Conservation (phyloP, 441 rosid species). For the Croton setiger region DNA sequence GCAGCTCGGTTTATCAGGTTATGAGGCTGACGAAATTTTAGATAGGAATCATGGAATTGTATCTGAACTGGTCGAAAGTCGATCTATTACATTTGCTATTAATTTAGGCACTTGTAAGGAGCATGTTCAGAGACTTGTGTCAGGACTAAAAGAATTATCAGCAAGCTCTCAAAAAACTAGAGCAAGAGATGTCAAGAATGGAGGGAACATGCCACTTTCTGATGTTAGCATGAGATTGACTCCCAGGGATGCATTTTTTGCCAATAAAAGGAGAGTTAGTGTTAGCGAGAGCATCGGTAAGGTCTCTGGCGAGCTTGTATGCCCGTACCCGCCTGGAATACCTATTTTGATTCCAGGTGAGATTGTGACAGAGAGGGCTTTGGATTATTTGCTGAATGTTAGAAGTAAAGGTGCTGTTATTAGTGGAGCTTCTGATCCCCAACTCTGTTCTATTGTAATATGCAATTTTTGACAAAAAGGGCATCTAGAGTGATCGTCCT, state of each 20-base stretch:
- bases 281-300: constrained; percentile 41
- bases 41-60: constrained; percentile 35
- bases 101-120: constrained; percentile 48
- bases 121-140: constrained; percentile 36
- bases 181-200: constrained; percentile 8
- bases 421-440: constrained; percentile 53
- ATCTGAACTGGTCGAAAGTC: constrained; percentile 47
- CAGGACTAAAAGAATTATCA: constrained; percentile 39
- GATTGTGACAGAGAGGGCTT: constrained; percentile 36
- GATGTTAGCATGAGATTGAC: constrained; percentile 32
- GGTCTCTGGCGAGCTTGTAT: constrained; percentile 51
- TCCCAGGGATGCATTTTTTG: constrained; percentile 60
- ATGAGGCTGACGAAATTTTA: constrained; percentile 48
- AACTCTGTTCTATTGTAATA: constrained; percentile 39
- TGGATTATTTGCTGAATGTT: constrained; percentile 41
- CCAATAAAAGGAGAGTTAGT: constrained; percentile 35
- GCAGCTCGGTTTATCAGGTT: constrained; percentile 53
- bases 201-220: constrained; percentile 33
- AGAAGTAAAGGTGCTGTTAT: constrained; percentile 36
- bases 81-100: constrained; percentile 39
- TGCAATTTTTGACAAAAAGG: constrained; percentile 26
- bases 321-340: constrained; percentile 66
- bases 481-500: background rate
- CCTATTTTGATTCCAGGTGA: constrained; percentile 55
- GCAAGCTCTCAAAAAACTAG: constrained; percentile 15